phyloP scores from a whole-genome alignment of 2,329 filamentous ascomycete genomes.

The Sphaerulina vaccinii region DNA sequence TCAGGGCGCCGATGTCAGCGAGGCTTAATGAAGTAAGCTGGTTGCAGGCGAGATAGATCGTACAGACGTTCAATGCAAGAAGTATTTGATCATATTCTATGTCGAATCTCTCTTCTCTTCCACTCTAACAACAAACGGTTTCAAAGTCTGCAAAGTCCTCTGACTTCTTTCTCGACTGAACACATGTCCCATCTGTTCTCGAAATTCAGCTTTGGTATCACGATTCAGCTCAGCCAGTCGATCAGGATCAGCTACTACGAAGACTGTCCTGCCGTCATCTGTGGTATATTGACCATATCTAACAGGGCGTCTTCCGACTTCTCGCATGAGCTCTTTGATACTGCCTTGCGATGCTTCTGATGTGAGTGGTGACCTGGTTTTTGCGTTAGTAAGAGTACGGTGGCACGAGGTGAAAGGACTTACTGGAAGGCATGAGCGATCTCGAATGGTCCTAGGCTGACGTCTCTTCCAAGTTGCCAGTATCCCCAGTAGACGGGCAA shows the following conservation, averaged over 20 bases:
- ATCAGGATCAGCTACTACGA: not conserved
- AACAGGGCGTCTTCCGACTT: not conserved
- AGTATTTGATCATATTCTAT: no score
- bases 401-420: not conserved
- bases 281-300: not conserved
- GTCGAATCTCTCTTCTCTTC: not conserved
- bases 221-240: not conserved
- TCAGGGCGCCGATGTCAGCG: no score
- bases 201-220: not conserved
- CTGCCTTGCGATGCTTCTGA: not conserved
- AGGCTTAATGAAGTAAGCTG: no score
- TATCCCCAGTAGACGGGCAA: constrained; percentile 37
- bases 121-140: not conserved
- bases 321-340: not conserved
- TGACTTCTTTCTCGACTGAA: not conserved
- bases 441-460: constrained; percentile 37
- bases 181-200: not conserved
- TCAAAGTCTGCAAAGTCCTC: not conserved
- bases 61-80: no score
- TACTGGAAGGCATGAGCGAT: constrained; percentile 34
- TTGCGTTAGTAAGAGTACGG: not conserved
- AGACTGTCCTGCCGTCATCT: not conserved
- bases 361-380: constrained; percentile 3
- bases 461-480: constrained; percentile 32
- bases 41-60: no score